Conservation (phyloP, 176 grass and related monocot species). For the Typha latifolia region DNA sequence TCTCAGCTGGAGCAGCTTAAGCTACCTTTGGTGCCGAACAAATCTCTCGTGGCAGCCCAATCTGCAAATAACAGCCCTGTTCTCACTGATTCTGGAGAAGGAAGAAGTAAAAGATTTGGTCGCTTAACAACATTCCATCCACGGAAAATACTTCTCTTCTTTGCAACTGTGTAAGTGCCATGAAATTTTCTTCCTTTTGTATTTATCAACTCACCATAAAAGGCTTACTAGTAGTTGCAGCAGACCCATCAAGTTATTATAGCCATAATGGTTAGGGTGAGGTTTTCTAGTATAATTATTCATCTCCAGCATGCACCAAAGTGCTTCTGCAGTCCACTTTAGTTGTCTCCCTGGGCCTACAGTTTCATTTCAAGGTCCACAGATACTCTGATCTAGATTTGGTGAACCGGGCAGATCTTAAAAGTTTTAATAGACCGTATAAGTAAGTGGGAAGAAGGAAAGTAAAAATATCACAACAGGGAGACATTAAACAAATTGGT, state of each 20-base stretch:
- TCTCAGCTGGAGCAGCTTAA: constrained; percentile 75
- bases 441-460: neutral
- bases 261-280: neutral
- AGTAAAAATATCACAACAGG: too few species aligned
- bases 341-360: neutral
- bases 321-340: neutral
- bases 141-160: constrained; percentile 74
- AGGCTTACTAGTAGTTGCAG: too few species aligned
- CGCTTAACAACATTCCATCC: constrained; percentile 49
- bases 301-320: neutral
- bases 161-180: constrained; percentile 77
- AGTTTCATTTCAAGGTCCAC: neutral
- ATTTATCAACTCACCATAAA: neutral
- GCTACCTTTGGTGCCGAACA: constrained; percentile 45
- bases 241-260: too few species aligned
- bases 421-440: neutral
- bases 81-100: constrained; percentile 47
- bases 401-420: neutral
- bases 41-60: constrained; percentile 26
- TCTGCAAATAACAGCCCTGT: constrained; percentile 34
- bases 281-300: neutral
- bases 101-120: constrained; percentile 55
- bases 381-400: neutral
- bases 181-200: neutral
- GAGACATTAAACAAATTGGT: too few species aligned